Percentiles rank a stretch among this genome's conserved stretches.
Evolutionary conservation across 208 protist species (phyloP).

Genomic region (Crithidia sp.): DNA sequence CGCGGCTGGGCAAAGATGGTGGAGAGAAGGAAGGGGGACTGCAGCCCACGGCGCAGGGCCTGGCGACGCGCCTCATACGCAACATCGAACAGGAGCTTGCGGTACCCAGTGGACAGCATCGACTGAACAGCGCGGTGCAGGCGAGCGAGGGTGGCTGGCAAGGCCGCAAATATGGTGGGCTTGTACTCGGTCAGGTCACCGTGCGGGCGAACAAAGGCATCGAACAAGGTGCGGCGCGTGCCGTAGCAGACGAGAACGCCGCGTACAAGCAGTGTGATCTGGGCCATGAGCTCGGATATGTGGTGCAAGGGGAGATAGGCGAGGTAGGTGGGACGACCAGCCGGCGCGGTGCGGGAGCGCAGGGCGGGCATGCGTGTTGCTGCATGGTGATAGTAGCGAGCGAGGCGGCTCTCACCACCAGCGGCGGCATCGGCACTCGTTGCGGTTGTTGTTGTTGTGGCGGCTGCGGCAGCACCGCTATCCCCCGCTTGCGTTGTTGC

Average conservation of each 20-base stretch:
- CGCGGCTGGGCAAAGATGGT: constrained; percentile 77
- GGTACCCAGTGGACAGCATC: constrained; percentile 46
- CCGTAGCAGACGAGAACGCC: constrained; percentile 72
- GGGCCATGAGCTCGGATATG: constrained; percentile 69
- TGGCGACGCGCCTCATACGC: constrained; percentile 58
- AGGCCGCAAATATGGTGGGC: constrained; percentile 63
- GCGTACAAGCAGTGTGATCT: constrained; percentile 52
- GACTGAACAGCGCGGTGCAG: constrained; percentile 55
- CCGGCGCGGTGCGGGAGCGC: constrained; percentile 23
- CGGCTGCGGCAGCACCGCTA: too few relatives aligned
- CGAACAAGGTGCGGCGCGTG: constrained; percentile 54
- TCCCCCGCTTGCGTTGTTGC: not conserved
- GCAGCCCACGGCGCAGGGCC: constrained; percentile 59
- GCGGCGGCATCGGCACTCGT: not conserved
- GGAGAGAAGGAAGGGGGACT: constrained; percentile 81
- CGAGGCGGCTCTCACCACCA: constrained; percentile 5
- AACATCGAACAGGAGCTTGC: constrained; percentile 65
- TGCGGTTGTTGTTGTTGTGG: not conserved
- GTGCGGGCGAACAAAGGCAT: constrained; percentile 47
- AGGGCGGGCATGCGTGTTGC: constrained; percentile 27
- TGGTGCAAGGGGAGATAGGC: constrained; percentile 86
- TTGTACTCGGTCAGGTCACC: constrained; percentile 79
- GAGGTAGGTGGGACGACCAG: constrained; percentile 61
- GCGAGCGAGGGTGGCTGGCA: constrained; percentile 68
- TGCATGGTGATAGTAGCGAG: constrained; percentile 9